Conservation (phyloP, 2,329 filamentous ascomycete genomes). For the Colletotrichum agaves region DNA sequence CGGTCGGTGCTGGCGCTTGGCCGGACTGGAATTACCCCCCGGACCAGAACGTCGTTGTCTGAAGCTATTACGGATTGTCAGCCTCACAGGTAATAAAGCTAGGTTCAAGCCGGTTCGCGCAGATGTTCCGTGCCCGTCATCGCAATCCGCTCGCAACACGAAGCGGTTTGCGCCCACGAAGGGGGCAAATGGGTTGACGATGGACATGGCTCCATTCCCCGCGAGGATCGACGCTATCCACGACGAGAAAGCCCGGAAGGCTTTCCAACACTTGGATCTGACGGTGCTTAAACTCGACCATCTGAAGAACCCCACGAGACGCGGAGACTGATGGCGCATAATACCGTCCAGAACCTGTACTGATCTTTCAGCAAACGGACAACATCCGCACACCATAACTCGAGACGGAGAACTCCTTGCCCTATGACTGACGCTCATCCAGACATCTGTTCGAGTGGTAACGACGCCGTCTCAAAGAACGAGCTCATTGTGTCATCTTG, state of each 20-base stretch:
- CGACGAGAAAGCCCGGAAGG: neutral
- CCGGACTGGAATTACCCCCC: neutral
- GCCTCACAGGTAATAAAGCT: neutral
- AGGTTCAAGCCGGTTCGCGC: constrained; percentile 3
- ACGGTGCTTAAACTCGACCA: neutral
- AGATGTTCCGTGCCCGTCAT: neutral
- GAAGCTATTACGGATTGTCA: constrained; percentile 17
- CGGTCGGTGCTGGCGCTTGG: constrained; percentile 5
- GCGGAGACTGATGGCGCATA: neutral
- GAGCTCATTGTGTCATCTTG: neutral
- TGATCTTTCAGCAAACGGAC: neutral
- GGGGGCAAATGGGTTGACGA: neutral
- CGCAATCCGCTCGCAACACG: constrained; percentile 4
- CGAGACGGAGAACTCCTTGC: neutral
- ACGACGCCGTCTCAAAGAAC: constrained; percentile 1
- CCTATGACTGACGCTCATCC: neutral
- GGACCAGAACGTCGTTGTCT: neutral
- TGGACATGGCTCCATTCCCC: neutral
- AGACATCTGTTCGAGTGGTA: neutral
- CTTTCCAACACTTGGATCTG: neutral
- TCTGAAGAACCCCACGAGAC: neutral
- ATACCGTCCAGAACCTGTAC: neutral
- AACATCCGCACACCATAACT: neutral
- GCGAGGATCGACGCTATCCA: neutral
- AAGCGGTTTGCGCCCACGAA: neutral